Evolutionary conservation across 345 rosid genomes (phyloP).

Genomic region (Crucihimalaya himalaica): DNA sequence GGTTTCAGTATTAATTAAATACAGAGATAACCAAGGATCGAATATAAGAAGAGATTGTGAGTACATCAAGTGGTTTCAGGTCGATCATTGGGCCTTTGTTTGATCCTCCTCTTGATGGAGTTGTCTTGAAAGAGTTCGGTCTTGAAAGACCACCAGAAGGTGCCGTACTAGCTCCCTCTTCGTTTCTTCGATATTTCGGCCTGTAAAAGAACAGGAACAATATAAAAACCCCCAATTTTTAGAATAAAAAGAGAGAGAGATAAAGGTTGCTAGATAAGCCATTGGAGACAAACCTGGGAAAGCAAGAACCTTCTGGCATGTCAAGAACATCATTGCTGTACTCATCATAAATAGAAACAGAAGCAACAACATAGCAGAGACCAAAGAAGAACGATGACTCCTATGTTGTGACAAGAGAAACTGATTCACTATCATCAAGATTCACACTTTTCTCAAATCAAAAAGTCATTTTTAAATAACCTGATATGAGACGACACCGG

Average conservation of each 20-base stretch:
- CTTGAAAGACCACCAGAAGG: conserved; percentile 47
- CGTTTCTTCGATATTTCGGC: conserved; percentile 53
- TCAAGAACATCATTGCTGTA: conserved; percentile 92
- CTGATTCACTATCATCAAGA: background rate
- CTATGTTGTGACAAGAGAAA: conserved; percentile 34
- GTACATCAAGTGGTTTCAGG: conserved; percentile 82
- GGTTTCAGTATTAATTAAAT: background rate
- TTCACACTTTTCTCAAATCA: background rate
- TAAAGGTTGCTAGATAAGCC: background rate
- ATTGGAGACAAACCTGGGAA: conserved; percentile 54
- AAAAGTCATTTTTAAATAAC: background rate
- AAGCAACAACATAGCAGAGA: conserved; percentile 77
- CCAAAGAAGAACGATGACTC: conserved; percentile 89
- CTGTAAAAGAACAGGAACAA: conserved; percentile 30
- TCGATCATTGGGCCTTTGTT: conserved; percentile 57
- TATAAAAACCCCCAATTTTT: background rate
- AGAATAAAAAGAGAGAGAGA: background rate
- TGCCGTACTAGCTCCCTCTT: conserved; percentile 36
- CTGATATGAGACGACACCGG: conserved; percentile 78
- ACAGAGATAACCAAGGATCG: background rate
- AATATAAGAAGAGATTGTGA: background rate
- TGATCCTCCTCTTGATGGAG: conserved; percentile 59
- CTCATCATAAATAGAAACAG: conserved; percentile 88
- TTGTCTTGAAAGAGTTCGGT: conserved; percentile 53
- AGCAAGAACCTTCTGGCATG: conserved; percentile 95